A percentile compares a stretch with the other conserved stretches of the same genome.
Conservation (phyloP, 345 rosid genomes). For the Populus deltoides region DNA sequence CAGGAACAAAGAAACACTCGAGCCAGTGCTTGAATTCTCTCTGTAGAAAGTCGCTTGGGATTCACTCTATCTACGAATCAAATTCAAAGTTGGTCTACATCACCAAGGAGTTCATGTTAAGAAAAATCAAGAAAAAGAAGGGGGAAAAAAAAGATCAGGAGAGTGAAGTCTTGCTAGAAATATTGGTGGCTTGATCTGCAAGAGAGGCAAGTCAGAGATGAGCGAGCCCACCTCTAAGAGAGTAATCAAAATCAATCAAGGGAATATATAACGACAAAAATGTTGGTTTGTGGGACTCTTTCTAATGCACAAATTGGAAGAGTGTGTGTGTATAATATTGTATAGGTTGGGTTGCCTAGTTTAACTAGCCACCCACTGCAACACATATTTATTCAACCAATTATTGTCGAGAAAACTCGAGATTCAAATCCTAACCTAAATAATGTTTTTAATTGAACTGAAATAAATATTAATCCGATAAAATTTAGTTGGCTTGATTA, state of each 20-base stretch:
- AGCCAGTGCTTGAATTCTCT: neutral
- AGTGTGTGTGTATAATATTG: neutral
- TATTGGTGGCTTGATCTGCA: neutral
- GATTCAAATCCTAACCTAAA: too few species aligned
- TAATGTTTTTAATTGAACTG: too few species aligned
- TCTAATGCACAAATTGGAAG: neutral
- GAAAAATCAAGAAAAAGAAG: neutral
- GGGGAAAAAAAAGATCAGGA: neutral
- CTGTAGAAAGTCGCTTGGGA: neutral
- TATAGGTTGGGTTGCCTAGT: neutral
- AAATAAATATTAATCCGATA: too few species aligned
- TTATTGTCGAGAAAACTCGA: too few species aligned
- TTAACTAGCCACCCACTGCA: slow-evolving; percentile 2
- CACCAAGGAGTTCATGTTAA: neutral
- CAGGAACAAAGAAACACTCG: neutral
- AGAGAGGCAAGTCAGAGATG: neutral
- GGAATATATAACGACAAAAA: neutral
- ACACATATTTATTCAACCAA: neutral
- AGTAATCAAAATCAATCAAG: neutral
- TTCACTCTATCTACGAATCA: neutral
- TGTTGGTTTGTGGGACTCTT: neutral
- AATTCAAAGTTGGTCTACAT: neutral
- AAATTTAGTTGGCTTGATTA: too few species aligned
- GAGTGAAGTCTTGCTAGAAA: neutral
- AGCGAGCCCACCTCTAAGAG: neutral